Conservation (phyloP, 805 yeast genomes). For the Lipomyces starkeyi region DNA sequence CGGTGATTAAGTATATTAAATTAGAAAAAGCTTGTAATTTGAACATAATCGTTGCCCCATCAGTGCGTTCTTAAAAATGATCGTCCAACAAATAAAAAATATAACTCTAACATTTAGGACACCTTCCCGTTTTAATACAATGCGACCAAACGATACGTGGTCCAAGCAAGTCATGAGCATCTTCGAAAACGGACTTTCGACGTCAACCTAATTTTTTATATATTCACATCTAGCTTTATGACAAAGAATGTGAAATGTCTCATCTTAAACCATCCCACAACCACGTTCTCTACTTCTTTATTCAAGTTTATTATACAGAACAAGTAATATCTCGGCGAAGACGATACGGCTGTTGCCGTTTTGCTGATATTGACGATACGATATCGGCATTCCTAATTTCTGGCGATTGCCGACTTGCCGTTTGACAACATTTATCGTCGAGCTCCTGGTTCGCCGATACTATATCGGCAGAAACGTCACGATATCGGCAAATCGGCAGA, state of each 20-base stretch:
- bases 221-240: not conserved
- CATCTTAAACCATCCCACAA: conserved; percentile 4
- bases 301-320: not conserved
- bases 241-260: not conserved
- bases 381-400: not conserved
- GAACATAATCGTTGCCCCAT: not conserved
- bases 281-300: conserved; percentile 3
- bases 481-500: no score
- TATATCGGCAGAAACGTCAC: no score
- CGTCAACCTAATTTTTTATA: not conserved
- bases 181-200: conserved; percentile 2
- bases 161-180: conserved; percentile 1
- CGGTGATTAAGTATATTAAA: conserved; percentile 4
- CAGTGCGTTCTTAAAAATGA: not conserved
- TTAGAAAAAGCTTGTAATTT: conserved; percentile 1
- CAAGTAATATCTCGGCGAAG: conserved; percentile 7
- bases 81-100: not conserved
- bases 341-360: not conserved
- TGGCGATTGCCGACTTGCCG: no score
- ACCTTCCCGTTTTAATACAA: conserved; percentile 6
- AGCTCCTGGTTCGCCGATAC: no score
- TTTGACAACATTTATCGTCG: no score
- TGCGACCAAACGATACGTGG: conserved; percentile 4
- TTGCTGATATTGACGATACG: no score
- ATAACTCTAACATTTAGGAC: not conserved